Evolutionary conservation across 208 protist genomes (phyloP), one percentile per base, ranked within the genome.

Genomic region (Porcisia hertigi): DNA sequence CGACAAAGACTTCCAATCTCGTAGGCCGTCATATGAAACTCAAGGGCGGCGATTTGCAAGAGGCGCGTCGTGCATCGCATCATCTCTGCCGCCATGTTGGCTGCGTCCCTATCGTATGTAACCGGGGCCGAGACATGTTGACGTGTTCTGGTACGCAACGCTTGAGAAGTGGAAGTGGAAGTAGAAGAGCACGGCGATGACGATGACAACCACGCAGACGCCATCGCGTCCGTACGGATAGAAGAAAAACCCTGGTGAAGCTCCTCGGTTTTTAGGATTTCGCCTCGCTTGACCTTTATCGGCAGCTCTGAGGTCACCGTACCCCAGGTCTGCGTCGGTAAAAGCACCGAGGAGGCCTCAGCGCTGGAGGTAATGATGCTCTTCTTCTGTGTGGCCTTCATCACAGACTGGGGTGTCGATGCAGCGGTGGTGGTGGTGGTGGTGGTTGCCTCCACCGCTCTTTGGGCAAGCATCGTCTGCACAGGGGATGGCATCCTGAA

Each of bases 1-100:
- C 86, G 82, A 47, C 84, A 87, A 30, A 93, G 74, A 43, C 75
- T 75, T 5, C 88, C 88, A 67, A 93, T 87, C 36, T 82, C 76
- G 23, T 85, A 72, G 0, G 82, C 84, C 7, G 79, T 89, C 66
- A 84, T 76, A 25, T 64, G 62, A 67, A 83, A 90, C 76, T 90
- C 78, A 23, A 91, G 69, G n/a, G 86, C 86, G 0, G 86, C 85
- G 9, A 89, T 83, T 66, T 90, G 86, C 43, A 92, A 62, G 34
- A 92, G 73, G 34, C 79, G 79, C 63, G 88, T 92, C 39, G 86
- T 85, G 77, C 86, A 90, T 30, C 69, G 71, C 55, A 90, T 64
- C 34, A 88, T 58, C 20, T 90, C 86, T 18, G 82, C 85, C 2
- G 88, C 88, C 2, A 79, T 82, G 39, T 83, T 73, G 9, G 82